Conservation (phyloP, 2,329 filamentous ascomycete species). For the Ambrosiella xylebori region DNA sequence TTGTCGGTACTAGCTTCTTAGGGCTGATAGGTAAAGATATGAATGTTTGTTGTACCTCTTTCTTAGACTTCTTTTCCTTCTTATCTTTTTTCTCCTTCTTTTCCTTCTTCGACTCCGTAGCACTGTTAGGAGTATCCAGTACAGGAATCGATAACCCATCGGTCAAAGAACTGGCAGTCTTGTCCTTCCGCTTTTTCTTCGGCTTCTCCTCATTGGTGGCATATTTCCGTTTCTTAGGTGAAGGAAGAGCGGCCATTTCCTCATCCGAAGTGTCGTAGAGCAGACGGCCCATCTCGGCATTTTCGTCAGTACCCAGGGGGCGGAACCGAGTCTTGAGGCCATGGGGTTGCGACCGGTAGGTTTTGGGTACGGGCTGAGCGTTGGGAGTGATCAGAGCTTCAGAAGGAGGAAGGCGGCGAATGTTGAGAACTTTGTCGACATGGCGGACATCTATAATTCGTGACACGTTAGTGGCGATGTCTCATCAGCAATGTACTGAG, state of each 20-base stretch:
- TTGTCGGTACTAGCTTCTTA: no score
- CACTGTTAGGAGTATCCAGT: background rate
- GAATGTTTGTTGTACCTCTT: conserved; percentile 4
- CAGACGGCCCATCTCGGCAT: conserved; percentile 22
- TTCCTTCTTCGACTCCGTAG: conserved; percentile 3
- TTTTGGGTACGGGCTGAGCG: conserved; percentile 17
- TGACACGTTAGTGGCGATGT: background rate
- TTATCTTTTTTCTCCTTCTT: background rate
- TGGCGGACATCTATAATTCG: conserved; percentile 5
- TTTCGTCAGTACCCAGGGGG: conserved; percentile 41
- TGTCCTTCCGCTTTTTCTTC: conserved; percentile 13
- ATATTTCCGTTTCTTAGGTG: conserved; percentile 13
- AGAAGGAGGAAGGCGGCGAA: conserved; percentile 8
- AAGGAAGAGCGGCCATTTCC: conserved; percentile 2
- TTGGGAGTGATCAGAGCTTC: conserved; percentile 1
- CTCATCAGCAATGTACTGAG: background rate
- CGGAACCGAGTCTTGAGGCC: conserved; percentile 50
- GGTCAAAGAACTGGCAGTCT: background rate
- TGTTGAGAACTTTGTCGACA: conserved; percentile 8
- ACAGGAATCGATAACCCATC: background rate
- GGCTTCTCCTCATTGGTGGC: conserved; percentile 4
- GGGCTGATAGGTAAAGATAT: no score
- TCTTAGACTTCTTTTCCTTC: conserved; percentile 9
- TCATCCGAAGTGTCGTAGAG: conserved; percentile 11
- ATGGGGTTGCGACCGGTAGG: conserved; percentile 46